Base-by-base conservation (phyloP, 345 rosid species). In the Gossypioides kirkii region DNA sequence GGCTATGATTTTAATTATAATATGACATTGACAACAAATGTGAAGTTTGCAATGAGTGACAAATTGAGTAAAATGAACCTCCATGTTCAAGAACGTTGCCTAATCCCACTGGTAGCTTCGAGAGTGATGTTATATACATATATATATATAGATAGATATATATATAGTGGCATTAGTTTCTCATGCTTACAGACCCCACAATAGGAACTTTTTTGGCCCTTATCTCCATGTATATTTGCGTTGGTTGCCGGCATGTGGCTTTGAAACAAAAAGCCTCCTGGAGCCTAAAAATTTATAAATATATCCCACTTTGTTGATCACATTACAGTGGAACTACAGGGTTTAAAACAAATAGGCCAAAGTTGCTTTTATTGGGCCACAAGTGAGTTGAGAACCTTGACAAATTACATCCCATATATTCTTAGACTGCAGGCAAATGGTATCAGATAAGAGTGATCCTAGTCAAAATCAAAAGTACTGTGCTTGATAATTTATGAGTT, bases 171-270 rank as follows among this genome's bases (percentile, higher is more conserved):
- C 20, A 61, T 16, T 36, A 17, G 23, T 32, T 36, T 61, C 66
- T 61, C 66, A 9, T 36, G 66, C 45, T 32, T 17, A 13, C 10
- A 2, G 23, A 2, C 67, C 20, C 6, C 12, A 18, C 26, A 18
- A 1, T 41, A 41, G 49, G 50, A 63, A 63, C 49, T 18, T 63
- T 32, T 18, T 36, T 20, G 38, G 25, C n/a, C 5, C 16, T 62
- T 8, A n/a, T 4, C 67, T 38, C 14, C 23, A 36, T 38, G 46
- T 62, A n/a, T 38, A n/a, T 17, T 17, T 62, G 67, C n/a, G 25
- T 18, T 42, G 52, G 50, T 43, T 64, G 69, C 69, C 5, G 53
- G n/a, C 69, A n/a, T 63, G 49, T 63, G 69, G 25, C 49, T 63
- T 20, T 62, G 20, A 45, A 65, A 45, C 49, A 50, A 32, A 16